These are phyloP conservation scores for Solanum aculeatissimum DNA, from an alignment of 305 asterid species.

Conservation along the genomic window DNA sequence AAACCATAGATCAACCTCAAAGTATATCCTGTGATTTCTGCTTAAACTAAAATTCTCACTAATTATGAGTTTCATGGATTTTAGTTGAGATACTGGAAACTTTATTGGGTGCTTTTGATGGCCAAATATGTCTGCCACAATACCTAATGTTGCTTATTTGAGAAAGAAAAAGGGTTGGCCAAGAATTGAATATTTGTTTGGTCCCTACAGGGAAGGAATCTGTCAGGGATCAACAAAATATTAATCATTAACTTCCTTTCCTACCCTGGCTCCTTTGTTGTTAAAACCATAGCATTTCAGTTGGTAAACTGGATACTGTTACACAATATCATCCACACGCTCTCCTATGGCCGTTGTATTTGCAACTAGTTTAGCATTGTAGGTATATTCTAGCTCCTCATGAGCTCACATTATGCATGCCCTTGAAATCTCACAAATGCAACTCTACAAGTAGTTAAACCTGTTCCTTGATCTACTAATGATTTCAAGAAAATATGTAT, in stretches of 20 bases:
- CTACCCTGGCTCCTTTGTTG: neutral
- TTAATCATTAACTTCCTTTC: neutral
- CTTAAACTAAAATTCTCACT: neutral
- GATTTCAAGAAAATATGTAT: neutral
- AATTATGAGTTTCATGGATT: neutral
- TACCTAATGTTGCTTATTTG: neutral
- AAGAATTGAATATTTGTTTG: neutral
- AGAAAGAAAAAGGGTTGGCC: neutral
- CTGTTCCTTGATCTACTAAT: neutral
- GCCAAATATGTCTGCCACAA: neutral
- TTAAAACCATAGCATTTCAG: neutral
- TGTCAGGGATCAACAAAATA: neutral
- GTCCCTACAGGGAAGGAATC: neutral
- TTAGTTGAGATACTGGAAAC: neutral
- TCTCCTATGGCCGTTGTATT: neutral
- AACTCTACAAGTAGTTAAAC: neutral
- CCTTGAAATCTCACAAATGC: neutral
- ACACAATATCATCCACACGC: neutral
- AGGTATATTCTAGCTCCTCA: neutral
- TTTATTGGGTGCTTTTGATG: neutral
- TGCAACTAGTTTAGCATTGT: neutral
- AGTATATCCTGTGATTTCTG: neutral
- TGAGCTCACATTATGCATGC: neutral
- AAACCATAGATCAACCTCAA: neutral
- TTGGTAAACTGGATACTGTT: neutral